Percentiles rank a stretch among this genome's conserved stretches.
These are phyloP conservation scores for Sporothrix schenckii DNA, from an alignment of 2,329 filamentous ascomycete species.

Conservation along the genomic window DNA sequence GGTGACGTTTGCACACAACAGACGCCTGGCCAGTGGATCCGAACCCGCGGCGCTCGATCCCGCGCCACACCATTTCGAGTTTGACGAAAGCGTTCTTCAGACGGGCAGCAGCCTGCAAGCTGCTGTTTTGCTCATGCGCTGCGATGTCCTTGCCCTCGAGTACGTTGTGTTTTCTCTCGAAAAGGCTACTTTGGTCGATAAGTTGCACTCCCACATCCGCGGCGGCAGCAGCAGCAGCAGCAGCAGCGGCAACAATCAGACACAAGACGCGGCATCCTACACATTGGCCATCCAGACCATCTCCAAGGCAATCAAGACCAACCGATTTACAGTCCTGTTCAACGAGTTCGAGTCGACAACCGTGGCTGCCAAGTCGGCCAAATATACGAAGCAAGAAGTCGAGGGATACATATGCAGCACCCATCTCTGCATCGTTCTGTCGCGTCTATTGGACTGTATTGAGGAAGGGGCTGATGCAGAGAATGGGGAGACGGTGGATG, in stretches of 20 bases:
- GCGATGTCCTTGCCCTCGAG: constrained; percentile 52
- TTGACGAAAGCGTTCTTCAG: constrained; percentile 46
- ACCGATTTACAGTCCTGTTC: constrained; percentile 38
- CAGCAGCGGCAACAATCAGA: not conserved
- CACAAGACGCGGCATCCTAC: not conserved
- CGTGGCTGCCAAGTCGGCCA: constrained; percentile 43
- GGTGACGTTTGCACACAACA: constrained; percentile 47
- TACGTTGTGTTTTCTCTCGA: constrained; percentile 36
- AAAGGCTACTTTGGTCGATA: not conserved
- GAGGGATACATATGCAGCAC: constrained; percentile 57
- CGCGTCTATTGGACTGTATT: not conserved
- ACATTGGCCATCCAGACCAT: not conserved
- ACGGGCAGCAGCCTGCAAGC: constrained; percentile 49
- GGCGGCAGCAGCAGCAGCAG: not conserved
- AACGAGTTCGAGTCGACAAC: constrained; percentile 49
- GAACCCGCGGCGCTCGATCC: not conserved
- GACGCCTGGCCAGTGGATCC: constrained; percentile 18
- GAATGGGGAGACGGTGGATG: not conserved
- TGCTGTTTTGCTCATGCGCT: constrained; percentile 50
- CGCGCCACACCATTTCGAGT: constrained; percentile 40
- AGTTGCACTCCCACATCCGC: not conserved
- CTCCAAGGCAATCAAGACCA: not conserved
- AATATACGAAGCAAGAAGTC: constrained; percentile 49
- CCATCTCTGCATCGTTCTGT: constrained; percentile 45
- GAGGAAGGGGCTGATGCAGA: not conserved